Base-by-base conservation (phyloP, 1,284 basidiomycete species). In the Mycena citricolor region DNA sequence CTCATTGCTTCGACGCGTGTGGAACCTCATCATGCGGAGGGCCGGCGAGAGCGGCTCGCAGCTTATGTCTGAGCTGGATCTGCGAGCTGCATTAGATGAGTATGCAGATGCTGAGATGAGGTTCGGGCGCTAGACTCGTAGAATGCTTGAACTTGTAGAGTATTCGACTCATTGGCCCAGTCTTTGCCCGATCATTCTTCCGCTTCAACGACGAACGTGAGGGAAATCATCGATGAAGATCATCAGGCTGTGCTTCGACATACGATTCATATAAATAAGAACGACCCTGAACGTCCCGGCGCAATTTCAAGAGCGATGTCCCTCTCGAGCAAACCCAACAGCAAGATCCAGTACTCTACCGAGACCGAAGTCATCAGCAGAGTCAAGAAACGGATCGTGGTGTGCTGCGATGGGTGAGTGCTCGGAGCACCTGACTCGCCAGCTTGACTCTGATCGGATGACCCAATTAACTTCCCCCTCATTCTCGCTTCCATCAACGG, bases 361-460 rank as follows among this genome's bases (percentile, higher is more conserved):
- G 20, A 44, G 40, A 22, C 17, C 45, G 26, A n/a, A n/a, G n/a
- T n/a, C n/a, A n/a, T n/a, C n/a, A n/a, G n/a, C n/a, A 61, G 57
- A 37, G 55, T 65, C 6, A 71, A 65, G 52, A 84, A 85, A 57
- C 67, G 81, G 42, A 76, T 85, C 28, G 67, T 86, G 32, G 69
- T 86, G 20, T 84, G 82, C 51, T 86, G 84, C 54, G 83, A 86
- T 57, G 83, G 84, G 83, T 81, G 47, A 52, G 73, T n/a, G n/a
- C n/a, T n/a, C n/a, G n/a, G n/a, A n/a, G n/a, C n/a, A n/a, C n/a
- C n/a, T 59, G 25, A 17, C 16, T 29, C 8, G 5, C n/a, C 11
- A 20, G 13, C 21, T 31, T 31, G 38, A 29, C n/a, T 10, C 10
- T n/a, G 10, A 29, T 29, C 26, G 10, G 26, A 29, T 29, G n/a